Base-by-base conservation (phyloP, 1,284 basidiomycete genomes). In the Volvariella volvacea region DNA sequence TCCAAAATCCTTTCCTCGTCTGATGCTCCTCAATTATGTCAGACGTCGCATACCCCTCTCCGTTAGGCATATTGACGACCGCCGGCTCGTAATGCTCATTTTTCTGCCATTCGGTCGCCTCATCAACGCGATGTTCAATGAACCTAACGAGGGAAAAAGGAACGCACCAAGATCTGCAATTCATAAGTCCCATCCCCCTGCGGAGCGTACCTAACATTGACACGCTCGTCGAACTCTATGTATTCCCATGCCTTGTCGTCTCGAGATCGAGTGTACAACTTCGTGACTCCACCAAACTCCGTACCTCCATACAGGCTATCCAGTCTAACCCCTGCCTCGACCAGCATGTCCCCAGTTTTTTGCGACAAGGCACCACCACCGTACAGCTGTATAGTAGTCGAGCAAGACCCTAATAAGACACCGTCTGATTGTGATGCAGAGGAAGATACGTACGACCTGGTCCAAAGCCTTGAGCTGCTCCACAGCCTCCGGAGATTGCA, bases 131-230 rank as follows among this genome's bases (percentile, higher is more conserved):
- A 25, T 9, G 20, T 25, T 25, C 41, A 19, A 39, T n/a, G n/a
- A 14, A 43, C n/a, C n/a, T 15, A n/a, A n/a, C 21, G 12, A 15
- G 15, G 38, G 31, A 20, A 16, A 25, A 42, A 22, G 22, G 7
- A 15, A 55, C 63, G 8, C 25, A 70, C 69, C 50, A 68, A 39
- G 41, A 66, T 53, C 22, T 68, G 66, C 16, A 54, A 56, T 46
- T 72, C 68, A 41, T 59, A 71, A 1, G 60, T 65, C 22, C 65
- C 68, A 51, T 68, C 64, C 2, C 61, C 65, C 43, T 70, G 65
- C 12, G 62, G 55, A 0, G 55, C 52, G 68, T 65, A 70, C 42
- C 59, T 47, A 4, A 63, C 42, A 1, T 54, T 60, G 2, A 52
- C 49, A 2, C 48, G 47, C 1, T 60, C 50, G 16, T 47, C 44